Evolutionary conservation across 1,284 basidiomycete genomes (phyloP).

Genomic region (Nidula niveotomentosa): DNA sequence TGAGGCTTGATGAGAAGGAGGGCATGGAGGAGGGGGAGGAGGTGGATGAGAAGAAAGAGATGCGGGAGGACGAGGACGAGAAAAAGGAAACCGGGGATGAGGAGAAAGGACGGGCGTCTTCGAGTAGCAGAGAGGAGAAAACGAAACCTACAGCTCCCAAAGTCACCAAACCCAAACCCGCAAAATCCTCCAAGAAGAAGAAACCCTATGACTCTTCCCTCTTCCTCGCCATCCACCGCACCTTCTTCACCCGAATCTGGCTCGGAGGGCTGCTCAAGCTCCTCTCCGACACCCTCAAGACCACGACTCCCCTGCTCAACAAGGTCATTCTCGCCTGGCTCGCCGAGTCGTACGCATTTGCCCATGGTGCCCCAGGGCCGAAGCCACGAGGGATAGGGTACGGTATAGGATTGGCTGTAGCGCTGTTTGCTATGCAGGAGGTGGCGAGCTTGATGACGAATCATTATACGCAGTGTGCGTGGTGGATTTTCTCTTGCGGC

Average conservation of each 20-base stretch:
- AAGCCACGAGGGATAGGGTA: slow-evolving; percentile 48
- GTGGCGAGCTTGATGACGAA: slow-evolving; percentile 40
- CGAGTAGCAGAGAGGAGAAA: too few species aligned
- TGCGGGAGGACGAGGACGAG: too few species aligned
- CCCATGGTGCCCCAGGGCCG: too few species aligned
- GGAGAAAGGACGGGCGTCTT: too few species aligned
- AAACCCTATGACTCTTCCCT: slow-evolving; percentile 52
- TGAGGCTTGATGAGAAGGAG: too few species aligned
- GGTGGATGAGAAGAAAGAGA: too few species aligned
- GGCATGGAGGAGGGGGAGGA: too few species aligned
- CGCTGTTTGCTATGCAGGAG: slow-evolving; percentile 70
- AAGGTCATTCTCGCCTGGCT: slow-evolving; percentile 67
- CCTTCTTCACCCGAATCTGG: slow-evolving; percentile 59
- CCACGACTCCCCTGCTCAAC: slow-evolving; percentile 62
- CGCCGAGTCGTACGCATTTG: slow-evolving; percentile 47
- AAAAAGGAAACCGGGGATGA: too few species aligned
- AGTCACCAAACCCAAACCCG: slow-evolving; percentile 17
- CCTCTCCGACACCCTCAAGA: slow-evolving; percentile 55
- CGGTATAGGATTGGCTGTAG: slow-evolving; percentile 53
- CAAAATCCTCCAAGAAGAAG: too few species aligned
- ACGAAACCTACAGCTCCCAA: neutral
- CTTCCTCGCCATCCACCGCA: slow-evolving; percentile 54
- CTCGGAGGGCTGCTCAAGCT: slow-evolving; percentile 57
- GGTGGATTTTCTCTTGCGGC: neutral
- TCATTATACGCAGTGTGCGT: slow-evolving; percentile 49